These are phyloP conservation scores for Nannochloropsis granulata DNA, from an alignment of 108 stramenopile genomes.

Conservation along the genomic window DNA sequence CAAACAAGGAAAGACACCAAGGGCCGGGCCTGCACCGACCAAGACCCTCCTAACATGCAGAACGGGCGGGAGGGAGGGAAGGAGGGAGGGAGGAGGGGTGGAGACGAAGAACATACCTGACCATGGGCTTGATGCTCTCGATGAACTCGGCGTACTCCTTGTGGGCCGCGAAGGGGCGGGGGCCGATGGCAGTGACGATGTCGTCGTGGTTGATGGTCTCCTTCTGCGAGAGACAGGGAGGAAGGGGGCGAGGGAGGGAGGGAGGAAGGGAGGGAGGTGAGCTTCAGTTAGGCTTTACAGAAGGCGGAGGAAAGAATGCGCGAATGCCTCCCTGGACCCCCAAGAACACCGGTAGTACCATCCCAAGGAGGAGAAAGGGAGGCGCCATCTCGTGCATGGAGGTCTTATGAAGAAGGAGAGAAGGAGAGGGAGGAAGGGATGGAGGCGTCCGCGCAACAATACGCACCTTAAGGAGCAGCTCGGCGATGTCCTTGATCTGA, in stretches of 20 bases:
- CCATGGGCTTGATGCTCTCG: not conserved
- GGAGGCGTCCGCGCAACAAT: no score
- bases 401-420: not conserved
- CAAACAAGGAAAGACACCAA: no score
- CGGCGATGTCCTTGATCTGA: conserved; percentile 43
- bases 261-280: not conserved
- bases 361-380: not conserved
- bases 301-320: no score
- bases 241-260: not conserved
- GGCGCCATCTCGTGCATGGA: not conserved
- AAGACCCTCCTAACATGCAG: no score
- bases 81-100: not conserved
- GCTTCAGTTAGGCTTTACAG: not conserved
- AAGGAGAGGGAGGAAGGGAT: not conserved
- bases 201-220: conserved; percentile 95
- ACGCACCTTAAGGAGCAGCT: not conserved
- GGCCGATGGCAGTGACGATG: conserved; percentile 68
- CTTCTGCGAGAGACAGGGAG: conserved; percentile 28
- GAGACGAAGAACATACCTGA: not conserved
- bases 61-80: not conserved
- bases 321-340: no score
- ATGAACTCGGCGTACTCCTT: conserved; percentile 70
- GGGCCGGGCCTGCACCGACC: no score
- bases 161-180: conserved; percentile 67
- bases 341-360: no score